These are phyloP conservation scores for Paramyrothecium roridum DNA, from an alignment of 2,329 filamentous ascomycete genomes.

Conservation along the genomic window DNA sequence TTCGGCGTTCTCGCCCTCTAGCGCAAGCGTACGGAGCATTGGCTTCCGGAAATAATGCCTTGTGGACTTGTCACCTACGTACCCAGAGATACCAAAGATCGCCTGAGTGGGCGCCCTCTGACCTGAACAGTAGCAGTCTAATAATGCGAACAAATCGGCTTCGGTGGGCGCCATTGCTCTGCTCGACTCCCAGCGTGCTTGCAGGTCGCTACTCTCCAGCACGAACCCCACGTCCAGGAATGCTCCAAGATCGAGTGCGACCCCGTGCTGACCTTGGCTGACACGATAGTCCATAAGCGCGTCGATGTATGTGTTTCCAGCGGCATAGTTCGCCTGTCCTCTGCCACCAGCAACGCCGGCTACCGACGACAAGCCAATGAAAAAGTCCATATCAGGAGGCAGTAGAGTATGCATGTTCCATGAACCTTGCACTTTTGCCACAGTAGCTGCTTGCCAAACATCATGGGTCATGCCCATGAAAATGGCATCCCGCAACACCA, in stretches of 20 bases:
- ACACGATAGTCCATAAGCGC: slow-evolving; percentile 33
- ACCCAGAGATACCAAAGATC: too few species aligned
- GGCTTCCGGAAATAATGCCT: too few species aligned
- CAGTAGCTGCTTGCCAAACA: slow-evolving; percentile 19
- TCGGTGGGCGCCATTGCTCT: too few species aligned
- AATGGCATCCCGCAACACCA: slow-evolving; percentile 22
- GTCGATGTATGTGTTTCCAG: slow-evolving; percentile 38
- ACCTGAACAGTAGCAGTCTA: too few species aligned
- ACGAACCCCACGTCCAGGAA: slow-evolving; percentile 14
- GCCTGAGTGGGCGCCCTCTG: too few species aligned
- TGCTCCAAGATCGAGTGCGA: slow-evolving; percentile 14
- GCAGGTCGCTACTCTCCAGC: slow-evolving; percentile 6
- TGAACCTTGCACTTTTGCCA: slow-evolving; percentile 29
- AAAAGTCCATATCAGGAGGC: slow-evolving; percentile 26
- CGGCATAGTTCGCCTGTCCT: slow-evolving; percentile 31
- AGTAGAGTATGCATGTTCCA: slow-evolving; percentile 27
- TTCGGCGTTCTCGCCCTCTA: too few species aligned
- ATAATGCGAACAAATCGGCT: too few species aligned
- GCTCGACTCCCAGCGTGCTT: too few species aligned
- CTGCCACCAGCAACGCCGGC: slow-evolving; percentile 18
- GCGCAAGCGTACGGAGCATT: too few species aligned
- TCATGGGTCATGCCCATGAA: slow-evolving; percentile 26
- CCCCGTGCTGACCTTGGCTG: slow-evolving; percentile 16
- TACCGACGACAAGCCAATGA: slow-evolving; percentile 22
- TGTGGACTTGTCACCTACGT: too few species aligned